Evolutionary conservation across 2,329 filamentous ascomycete genomes (phyloP).

Genomic region (Beauveria sp.): DNA sequence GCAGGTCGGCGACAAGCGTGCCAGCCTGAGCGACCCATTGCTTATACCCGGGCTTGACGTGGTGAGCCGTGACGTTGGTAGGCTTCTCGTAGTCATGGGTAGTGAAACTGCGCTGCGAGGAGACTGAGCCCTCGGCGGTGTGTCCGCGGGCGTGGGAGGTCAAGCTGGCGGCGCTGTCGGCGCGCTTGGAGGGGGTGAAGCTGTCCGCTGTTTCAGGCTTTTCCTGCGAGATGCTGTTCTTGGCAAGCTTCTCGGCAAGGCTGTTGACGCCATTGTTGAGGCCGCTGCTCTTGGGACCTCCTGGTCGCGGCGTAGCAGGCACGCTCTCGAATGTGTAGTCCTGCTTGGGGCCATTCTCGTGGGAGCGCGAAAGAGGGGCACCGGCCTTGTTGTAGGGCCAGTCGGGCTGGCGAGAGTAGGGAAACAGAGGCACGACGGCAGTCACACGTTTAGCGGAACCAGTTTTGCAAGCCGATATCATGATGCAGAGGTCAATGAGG

Average conservation of each 20-base stretch:
- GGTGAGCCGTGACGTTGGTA: slow-evolving; percentile 48
- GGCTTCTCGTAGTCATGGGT: slow-evolving; percentile 60
- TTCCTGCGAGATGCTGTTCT: slow-evolving; percentile 49
- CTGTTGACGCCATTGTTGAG: slow-evolving; percentile 59
- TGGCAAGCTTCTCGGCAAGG: slow-evolving; percentile 66
- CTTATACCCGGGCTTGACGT: slow-evolving; percentile 88
- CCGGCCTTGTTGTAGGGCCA: slow-evolving; percentile 94
- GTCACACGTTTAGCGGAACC: slow-evolving; percentile 90
- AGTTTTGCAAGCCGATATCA: slow-evolving; percentile 95
- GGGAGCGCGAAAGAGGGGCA: slow-evolving; percentile 68
- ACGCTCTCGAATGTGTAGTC: slow-evolving; percentile 88
- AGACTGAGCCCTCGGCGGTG: slow-evolving; percentile 30
- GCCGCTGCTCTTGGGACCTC: slow-evolving; percentile 57
- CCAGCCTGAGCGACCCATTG: slow-evolving; percentile 98
- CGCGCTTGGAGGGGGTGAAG: slow-evolving; percentile 26
- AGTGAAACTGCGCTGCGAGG: slow-evolving; percentile 44
- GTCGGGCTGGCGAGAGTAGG: slow-evolving; percentile 93
- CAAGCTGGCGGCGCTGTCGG: slow-evolving; percentile 27
- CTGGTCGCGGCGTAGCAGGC: slow-evolving; percentile 74
- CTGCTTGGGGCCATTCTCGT: slow-evolving; percentile 31
- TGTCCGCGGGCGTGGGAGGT: slow-evolving; percentile 28
- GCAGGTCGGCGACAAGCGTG: slow-evolving; percentile 84
- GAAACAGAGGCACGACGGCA: slow-evolving; percentile 88
- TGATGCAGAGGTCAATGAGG: slow-evolving; percentile 93
- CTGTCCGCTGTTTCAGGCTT: slow-evolving; percentile 22